phyloP scores from a whole-genome alignment of 148 eudicot genomes.

The Rhododendron ferrugineum region DNA sequence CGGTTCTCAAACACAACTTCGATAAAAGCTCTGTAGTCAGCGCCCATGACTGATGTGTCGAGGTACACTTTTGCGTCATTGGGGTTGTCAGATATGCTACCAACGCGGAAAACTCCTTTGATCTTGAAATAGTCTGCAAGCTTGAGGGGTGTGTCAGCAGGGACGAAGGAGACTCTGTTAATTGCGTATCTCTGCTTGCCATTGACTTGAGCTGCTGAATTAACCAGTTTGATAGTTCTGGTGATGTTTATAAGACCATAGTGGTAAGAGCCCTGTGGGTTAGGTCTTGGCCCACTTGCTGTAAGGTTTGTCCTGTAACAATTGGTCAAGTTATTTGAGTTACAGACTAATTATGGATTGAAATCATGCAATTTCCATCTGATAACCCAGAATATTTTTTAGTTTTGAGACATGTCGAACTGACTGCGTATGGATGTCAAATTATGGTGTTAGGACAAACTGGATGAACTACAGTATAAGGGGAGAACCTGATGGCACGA shows the following conservation, averaged over 20 bases:
- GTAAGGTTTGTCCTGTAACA: slow-evolving; percentile 66
- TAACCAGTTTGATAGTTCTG: slow-evolving; percentile 54
- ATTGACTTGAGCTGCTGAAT: slow-evolving; percentile 36
- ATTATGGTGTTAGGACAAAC: background rate
- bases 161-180: slow-evolving; percentile 59
- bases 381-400: background rate
- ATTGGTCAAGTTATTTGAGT: background rate
- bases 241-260: slow-evolving; percentile 54
- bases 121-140: slow-evolving; percentile 77
- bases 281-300: slow-evolving; percentile 89
- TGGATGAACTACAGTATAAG: background rate
- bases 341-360: background rate
- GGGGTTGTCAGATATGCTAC: slow-evolving; percentile 69
- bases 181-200: slow-evolving; percentile 76
- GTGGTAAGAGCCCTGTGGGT: slow-evolving; percentile 93
- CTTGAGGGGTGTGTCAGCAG: slow-evolving; percentile 79
- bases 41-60: slow-evolving; percentile 61
- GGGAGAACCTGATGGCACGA: slow-evolving; percentile 17
- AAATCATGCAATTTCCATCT: background rate
- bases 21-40: slow-evolving; percentile 50
- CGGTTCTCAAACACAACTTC: slow-evolving; percentile 74
- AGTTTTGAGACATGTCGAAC: background rate
- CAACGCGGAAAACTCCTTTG: slow-evolving; percentile 44
- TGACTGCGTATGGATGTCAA: background rate
- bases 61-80: slow-evolving; percentile 27